Evolutionary conservation across 306 rosid genomes (phyloP), one percentile per base, ranked within the genome.

Genomic region (Acacia acuminata): DNA sequence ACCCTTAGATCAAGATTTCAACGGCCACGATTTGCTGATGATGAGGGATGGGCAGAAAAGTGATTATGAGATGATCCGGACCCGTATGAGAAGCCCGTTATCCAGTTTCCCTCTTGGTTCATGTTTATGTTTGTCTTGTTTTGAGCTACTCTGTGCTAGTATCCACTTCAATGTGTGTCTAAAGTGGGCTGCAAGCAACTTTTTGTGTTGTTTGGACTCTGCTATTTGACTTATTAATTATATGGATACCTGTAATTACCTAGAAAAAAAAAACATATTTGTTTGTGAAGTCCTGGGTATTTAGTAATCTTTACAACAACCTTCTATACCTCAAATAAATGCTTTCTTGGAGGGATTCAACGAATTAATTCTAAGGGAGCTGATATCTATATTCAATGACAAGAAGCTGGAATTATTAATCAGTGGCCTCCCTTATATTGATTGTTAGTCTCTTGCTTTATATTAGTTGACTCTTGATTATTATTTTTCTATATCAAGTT

Each of bases 391-490:
- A 71, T 95, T 95, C 84, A 86, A 93, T 76, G 98, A 95, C 84
- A 95, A 89, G 88, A 98, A 95, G 81, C 92, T 95, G 74, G 98
- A 95, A 82, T 87, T 95, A 75, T 82, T 95, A 92, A 90, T 95
- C 79, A 93, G 97, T 79, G 98, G 98, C 77, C 98, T 95, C 77
- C 98, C 98, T 25, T 98, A 95, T 86, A 95, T 95, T 77, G 98
- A 95, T 89, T 76, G 98, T 95, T 73, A 89, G 97, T 84, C 71
- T 50, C 30, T 27, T 27, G 30, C 67, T 22, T 65, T 53, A 5
- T 25, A 0, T 36, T 27, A 27, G 30, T 27, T 27, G 30, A 27
- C 30, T 27, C 30, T 27, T 27, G 30, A 27, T 27, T 27, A 27
- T 27, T 27, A 27, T 27, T 27, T 27, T 27, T 27, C 30, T 27